These are phyloP conservation scores for Gautieria morchelliformis DNA, from an alignment of 768 basidiomycete species.

Conservation along the genomic window DNA sequence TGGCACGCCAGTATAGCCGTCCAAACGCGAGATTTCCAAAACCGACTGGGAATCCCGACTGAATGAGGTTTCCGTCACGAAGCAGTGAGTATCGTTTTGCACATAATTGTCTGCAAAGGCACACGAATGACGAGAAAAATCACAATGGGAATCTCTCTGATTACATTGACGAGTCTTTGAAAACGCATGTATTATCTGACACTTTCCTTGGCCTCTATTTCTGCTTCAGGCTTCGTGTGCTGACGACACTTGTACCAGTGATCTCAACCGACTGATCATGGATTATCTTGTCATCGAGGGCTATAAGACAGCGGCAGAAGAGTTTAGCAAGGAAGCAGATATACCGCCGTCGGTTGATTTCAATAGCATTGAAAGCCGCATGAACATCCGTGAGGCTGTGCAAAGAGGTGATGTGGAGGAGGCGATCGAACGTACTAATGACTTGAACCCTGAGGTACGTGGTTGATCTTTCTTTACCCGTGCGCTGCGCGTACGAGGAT, in stretches of 20 bases:
- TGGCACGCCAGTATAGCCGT: conserved; percentile 21
- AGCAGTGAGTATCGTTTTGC: conserved; percentile 60
- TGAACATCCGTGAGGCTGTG: conserved; percentile 89
- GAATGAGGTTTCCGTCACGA: conserved; percentile 73
- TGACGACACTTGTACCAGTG: conserved; percentile 39
- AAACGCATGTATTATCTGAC: conserved; percentile 90
- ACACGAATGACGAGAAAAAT: conserved; percentile 49
- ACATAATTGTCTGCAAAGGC: conserved; percentile 10
- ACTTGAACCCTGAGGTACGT: conserved; percentile 93
- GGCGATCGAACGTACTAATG: conserved; percentile 91
- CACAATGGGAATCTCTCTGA: conserved; percentile 99
- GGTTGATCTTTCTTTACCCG: conserved; percentile 4
- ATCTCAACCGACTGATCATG: conserved; percentile 90
- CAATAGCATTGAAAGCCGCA: conserved; percentile 86
- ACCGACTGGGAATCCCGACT: conserved; percentile 84
- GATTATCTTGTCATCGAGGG: conserved; percentile 98
- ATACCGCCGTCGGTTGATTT: conserved; percentile 73
- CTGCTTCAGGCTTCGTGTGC: conserved; percentile 14
- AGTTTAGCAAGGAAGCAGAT: conserved; percentile 85
- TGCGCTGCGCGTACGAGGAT: conserved; percentile 47
- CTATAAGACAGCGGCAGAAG: conserved; percentile 91
- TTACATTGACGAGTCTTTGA: conserved; percentile 54
- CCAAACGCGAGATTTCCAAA: conserved; percentile 53
- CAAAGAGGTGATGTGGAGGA: conserved; percentile 93
- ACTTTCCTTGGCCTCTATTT: conserved; percentile 15